Evolutionary conservation across 169 alveolate species (phyloP).

Genomic region (Plasmodium gonderi): DNA sequence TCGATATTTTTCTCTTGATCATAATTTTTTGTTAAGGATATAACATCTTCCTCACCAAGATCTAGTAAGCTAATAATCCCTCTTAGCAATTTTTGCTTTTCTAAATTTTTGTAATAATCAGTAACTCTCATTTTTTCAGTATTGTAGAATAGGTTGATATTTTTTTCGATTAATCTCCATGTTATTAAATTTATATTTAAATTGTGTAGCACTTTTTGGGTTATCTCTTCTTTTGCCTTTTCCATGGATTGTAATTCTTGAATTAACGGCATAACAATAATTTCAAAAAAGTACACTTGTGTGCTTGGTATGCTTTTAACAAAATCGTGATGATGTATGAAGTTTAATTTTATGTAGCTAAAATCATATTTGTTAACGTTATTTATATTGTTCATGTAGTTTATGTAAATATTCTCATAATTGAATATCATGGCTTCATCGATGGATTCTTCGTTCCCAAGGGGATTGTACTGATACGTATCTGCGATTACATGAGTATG

Average conservation of each 20-base stretch:
- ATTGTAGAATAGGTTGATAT: constrained; percentile 67
- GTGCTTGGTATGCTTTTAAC: constrained; percentile 69
- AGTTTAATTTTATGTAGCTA: constrained; percentile 66
- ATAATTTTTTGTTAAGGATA: constrained; percentile 46
- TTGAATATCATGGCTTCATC: constrained; percentile 54
- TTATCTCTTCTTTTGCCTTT: constrained; percentile 37
- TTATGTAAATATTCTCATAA: constrained; percentile 67
- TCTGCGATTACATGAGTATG: neutral
- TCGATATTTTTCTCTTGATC: neutral
- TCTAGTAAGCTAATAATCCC: constrained; percentile 58
- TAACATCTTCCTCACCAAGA: constrained; percentile 66
- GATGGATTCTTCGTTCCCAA: constrained; percentile 28
- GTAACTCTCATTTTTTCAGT: constrained; percentile 74
- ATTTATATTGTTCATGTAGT: constrained; percentile 46
- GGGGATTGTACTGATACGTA: neutral
- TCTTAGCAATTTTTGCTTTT: constrained; percentile 55
- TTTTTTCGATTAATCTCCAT: constrained; percentile 65
- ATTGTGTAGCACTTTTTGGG: constrained; percentile 58
- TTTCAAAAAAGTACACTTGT: constrained; percentile 66
- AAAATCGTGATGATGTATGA: constrained; percentile 65
- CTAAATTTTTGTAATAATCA: constrained; percentile 68
- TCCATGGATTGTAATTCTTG: constrained; percentile 73
- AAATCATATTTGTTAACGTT: constrained; percentile 49
- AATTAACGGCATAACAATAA: constrained; percentile 70
- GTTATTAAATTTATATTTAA: constrained; percentile 55